phyloP scores from a whole-genome alignment of 805 yeast genomes.

The Metschnikowia peoriensis region DNA sequence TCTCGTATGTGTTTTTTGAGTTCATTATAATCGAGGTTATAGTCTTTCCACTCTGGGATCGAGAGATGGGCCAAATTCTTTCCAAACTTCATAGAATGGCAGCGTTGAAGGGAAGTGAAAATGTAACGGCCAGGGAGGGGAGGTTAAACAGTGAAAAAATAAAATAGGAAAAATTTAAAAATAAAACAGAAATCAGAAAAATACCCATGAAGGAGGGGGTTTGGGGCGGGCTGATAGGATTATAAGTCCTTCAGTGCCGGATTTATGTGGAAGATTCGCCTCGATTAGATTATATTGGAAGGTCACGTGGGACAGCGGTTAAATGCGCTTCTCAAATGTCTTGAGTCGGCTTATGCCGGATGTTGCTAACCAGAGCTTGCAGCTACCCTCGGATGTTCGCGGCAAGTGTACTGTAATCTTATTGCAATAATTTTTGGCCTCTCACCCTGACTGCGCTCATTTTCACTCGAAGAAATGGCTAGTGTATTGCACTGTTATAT shows the following conservation, averaged over 20 bases:
- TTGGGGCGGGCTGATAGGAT: neutral
- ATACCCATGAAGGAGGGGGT: neutral
- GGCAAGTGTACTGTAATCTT: neutral
- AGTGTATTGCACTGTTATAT: no score
- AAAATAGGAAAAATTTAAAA: neutral
- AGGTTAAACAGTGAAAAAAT: no score
- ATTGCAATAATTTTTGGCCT: no score
- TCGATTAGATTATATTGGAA: neutral
- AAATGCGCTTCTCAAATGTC: neutral
- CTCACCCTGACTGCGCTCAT: no score
- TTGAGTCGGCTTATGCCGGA: neutral
- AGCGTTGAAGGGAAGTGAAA: no score
- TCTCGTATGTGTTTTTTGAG: conserved; percentile 62
- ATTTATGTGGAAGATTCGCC: neutral
- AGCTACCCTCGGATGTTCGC: neutral
- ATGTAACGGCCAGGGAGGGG: no score
- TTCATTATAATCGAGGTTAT: conserved; percentile 81
- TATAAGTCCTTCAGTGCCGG: neutral
- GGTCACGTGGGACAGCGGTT: neutral
- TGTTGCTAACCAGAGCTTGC: neutral
- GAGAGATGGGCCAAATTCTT: conserved; percentile 69
- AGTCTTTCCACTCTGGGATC: conserved; percentile 83
- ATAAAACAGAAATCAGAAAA: no score
- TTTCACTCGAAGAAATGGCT: no score
- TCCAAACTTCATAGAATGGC: conserved; percentile 75